phyloP scores from a whole-genome alignment of 495 filamentous ascomycete genomes.

The Aspergillus homomorphus region DNA sequence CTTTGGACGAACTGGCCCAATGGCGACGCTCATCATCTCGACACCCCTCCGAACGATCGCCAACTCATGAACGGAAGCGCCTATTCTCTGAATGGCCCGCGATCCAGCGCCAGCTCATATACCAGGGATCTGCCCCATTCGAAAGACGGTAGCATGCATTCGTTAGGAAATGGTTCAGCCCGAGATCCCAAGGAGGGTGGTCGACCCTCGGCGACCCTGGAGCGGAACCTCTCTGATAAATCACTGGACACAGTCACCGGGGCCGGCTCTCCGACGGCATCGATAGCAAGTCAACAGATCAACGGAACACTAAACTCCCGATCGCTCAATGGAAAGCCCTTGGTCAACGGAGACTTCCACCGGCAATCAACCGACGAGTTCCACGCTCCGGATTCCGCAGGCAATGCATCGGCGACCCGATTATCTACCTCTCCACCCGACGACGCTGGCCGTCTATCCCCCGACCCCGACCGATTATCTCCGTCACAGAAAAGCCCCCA shows the following conservation, averaged over 20 bases:
- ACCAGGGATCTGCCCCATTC: constrained; percentile 48
- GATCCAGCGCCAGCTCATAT: constrained; percentile 48
- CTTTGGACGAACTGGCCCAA: constrained; percentile 49
- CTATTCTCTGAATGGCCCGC: constrained; percentile 47
- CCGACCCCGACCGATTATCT: constrained; percentile 40
- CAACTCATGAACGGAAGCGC: constrained; percentile 42
- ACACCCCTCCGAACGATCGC: constrained; percentile 36
- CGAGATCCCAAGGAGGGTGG: constrained; percentile 41
- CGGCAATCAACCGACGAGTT: constrained; percentile 37
- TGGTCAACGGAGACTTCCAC: constrained; percentile 40
- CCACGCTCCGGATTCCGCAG: constrained; percentile 26
- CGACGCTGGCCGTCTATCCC: constrained; percentile 37
- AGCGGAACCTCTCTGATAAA: constrained; percentile 28
- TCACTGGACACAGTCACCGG: constrained; percentile 33
- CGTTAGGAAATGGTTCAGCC: constrained; percentile 44
- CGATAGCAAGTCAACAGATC: constrained; percentile 29
- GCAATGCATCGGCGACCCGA: constrained; percentile 28
- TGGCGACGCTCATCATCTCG: constrained; percentile 37
- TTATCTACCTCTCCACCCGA: constrained; percentile 37
- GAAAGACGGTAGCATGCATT: constrained; percentile 52
- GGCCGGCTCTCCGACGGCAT: constrained; percentile 29
- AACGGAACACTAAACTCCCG: constrained; percentile 33
- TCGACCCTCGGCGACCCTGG: constrained; percentile 37
- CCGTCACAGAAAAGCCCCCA: constrained; percentile 49
- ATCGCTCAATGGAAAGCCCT: constrained; percentile 32